Base-by-base conservation (phyloP, 768 basidiomycete species). In the Tricholoma sp. region DNA sequence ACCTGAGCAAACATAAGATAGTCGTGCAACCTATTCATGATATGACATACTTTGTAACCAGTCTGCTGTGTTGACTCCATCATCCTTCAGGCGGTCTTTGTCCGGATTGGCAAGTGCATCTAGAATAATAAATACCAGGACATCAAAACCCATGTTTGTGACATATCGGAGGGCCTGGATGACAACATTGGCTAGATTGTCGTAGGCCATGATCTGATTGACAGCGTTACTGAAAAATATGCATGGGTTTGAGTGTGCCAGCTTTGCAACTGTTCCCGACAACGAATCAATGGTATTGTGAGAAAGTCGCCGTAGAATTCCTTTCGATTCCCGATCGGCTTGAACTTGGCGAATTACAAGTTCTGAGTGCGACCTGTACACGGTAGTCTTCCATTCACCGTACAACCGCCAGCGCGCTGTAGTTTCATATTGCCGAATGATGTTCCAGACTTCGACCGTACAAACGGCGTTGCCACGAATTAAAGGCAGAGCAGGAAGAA, bases 141-240 rank as follows among this genome's bases (percentile, higher is more conserved):
- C 92, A 66, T 99, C 97, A 65, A 93, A 98, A 6, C 92, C 92
- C 81, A 99, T 88, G 59, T 87, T 88, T 3, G 93, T 94, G 60
- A 94, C 85, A 72, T 91, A 95, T 67, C 90, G 78, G 62, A 94
- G 77, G 15, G 89, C 89, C 62, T 94, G 93, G 24, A 98, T 89
- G 42, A 98, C 89, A 18, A 94, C 91, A 41, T 80, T 81, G 9
- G 91, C 92, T 53, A 97, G 72, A 70, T 98, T 99, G 66, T 96
- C 91, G 65, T 99, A 99, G 12, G 91, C 87, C 88, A 94, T 93
- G 56, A 98, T 89, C 70, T 98, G 97, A 61, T 88, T 86, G 48
- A 99, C 86, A 0, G 90, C 92, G 59, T 91, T 89, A 20, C 81
- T 68, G 75, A 98, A 98, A 63, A 98, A 84, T 50, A 95, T 86